Evolutionary conservation across 1,284 basidiomycete genomes (phyloP).

Genomic region (Ceratorhiza oryzae-sativae): DNA sequence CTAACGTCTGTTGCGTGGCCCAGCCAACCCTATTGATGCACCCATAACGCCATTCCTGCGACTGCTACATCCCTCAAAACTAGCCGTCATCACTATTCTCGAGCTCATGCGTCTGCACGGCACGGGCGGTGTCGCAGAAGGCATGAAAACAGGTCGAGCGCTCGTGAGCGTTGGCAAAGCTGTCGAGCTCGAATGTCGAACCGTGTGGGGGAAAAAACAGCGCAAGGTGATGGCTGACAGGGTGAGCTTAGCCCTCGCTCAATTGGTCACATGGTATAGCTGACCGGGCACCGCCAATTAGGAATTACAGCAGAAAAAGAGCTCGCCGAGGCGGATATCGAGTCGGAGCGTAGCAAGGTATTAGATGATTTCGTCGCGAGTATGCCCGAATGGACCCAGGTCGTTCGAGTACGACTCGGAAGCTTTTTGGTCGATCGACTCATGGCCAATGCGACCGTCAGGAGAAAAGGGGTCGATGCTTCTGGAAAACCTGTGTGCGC

Average conservation of each 20-base stretch:
- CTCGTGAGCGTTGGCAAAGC: conserved; percentile 84
- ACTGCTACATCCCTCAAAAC: conserved; percentile 77
- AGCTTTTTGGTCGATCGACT: conserved; percentile 83
- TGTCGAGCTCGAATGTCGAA: conserved; percentile 88
- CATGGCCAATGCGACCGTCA: conserved; percentile 85
- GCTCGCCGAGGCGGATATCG: neutral
- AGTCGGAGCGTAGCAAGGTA: neutral
- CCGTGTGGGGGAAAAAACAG: conserved; percentile 47
- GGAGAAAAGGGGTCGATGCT: conserved; percentile 63
- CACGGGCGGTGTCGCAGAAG: conserved; percentile 77
- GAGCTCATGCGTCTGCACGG: conserved; percentile 89
- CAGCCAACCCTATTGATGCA: conserved; percentile 37
- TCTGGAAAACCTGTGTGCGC: conserved; percentile 31
- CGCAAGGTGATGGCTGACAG: neutral
- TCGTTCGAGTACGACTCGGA: conserved; percentile 79
- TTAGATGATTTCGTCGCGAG: conserved; percentile 66
- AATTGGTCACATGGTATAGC: no score
- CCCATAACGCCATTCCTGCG: conserved; percentile 70
- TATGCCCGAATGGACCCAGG: conserved; percentile 83
- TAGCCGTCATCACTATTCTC: conserved; percentile 89
- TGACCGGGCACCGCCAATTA: no score
- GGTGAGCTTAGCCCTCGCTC: neutral
- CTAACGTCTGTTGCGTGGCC: neutral
- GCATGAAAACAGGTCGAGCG: conserved; percentile 91
- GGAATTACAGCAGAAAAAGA: neutral